Base-by-base conservation (phyloP, 805 yeast genomes). In the Diddensiella transvaalensis region DNA sequence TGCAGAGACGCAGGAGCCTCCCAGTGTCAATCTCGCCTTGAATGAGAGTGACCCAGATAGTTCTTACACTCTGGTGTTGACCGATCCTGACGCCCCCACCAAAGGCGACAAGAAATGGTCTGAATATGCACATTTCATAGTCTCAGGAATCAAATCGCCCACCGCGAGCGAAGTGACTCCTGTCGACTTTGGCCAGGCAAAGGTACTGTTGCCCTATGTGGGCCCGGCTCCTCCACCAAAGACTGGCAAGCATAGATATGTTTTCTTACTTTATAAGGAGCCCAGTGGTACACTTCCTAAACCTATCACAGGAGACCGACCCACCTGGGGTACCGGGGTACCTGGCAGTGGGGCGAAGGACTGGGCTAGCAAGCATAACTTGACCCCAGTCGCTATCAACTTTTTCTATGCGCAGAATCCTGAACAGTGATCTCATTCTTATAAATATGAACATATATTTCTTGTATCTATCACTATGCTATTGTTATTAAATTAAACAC, bases 21-120 rank as follows among this genome's bases (percentile, higher is more conserved):
- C 96, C 30, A 57, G 65, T 26, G 72, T 89, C 48, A 84, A 83
- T 54, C 80, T 85, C 67, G 79, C 89, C 13, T 70, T 81, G 53
- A 66, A 69, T 46, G 73, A 71, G 53, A 68, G 76, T 33, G 60
- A 69, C 13, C 57, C 65, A 21, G 65, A 73, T 22, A 83, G 80
- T 55, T 67, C 75, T 44, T 89, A 85, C 68, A 80, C 93, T 8
- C 69, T 90, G 55, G 85, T 86, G 2, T 57, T 89, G 55, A 90
- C 96, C 4, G 96, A 89, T 66, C 97, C 97, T 1, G 96, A 89
- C 71, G 96, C 96, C 4, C 97, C 97, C 11, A 78, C 89, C 2
- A 76, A 80, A 57, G 74, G 77, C 2, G 96, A 89, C 64, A 80
- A 83, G 61, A 87, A 82, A 63, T 88, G 95, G 95, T 83, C 93